Base-by-base conservation (phyloP, 805 yeast genomes). In the Pichia californica region DNA sequence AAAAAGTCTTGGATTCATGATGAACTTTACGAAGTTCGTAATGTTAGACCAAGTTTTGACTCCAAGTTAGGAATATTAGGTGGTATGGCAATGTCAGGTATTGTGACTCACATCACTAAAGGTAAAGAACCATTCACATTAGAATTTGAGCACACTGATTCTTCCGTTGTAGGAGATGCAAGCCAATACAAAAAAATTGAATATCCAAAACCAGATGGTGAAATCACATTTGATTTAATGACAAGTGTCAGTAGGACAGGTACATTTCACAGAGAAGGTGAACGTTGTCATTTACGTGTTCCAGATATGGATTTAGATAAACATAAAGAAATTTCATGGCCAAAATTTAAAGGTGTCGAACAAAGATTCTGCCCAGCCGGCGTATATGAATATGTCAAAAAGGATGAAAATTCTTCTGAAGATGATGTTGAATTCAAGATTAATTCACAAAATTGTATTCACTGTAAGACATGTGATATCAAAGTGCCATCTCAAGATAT, bases 231-330 rank as follows among this genome's bases (percentile, higher is more conserved):
- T 63, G 99, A 93, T 63, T 72, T 93, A 23, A 68, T 89, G 55
- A 93, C 99, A 1, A 84, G 93, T n/a, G 98, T 93, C 8, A 83
- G 95, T 14, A 74, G 99, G 58, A 91, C 99, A 0, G 99, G 98
- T 31, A 93, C 99, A 1, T 83, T 80, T 63, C 99, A 93, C 61
- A 89, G 86, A 58, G 98, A 93, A 56, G 88, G 88, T 62, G 98
- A 93, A 67, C 81, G 77, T 52, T 84, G 93, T 52, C 99, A 93
- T 67, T 71, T 93, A 56, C 68, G 93, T 52, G 55, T 77, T n/a
- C 74, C 78, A 10, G 70, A 74, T 10, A 87, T 82, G 61, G 80
- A 82, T 54, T 58, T 75, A 52, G 68, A 73, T 21, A 69, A 74
- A 52, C 96, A 91, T 63, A 78, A 94, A 0, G 71, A 73, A 32